Evolutionary conservation across 805 yeast genomes (phyloP).

Genomic region (Saccharomyces kudriavzevii): DNA sequence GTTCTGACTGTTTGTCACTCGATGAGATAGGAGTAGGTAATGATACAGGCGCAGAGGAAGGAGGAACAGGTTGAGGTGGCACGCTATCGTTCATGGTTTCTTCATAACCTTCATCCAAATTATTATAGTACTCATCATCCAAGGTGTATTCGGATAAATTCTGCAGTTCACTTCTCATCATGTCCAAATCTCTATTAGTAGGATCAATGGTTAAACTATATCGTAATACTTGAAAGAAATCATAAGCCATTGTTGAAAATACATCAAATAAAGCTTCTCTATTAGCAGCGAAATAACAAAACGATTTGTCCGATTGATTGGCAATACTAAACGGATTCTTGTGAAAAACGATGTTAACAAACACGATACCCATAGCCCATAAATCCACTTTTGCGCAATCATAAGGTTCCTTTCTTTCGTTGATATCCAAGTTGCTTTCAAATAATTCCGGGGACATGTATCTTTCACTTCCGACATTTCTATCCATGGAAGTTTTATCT

Average conservation of each 20-base stretch:
- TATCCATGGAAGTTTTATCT: conserved; percentile 48
- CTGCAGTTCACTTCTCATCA: conserved; percentile 52
- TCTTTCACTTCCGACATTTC: conserved; percentile 82
- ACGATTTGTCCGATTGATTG: conserved; percentile 69
- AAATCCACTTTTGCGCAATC: conserved; percentile 77
- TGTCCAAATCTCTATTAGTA: conserved; percentile 59
- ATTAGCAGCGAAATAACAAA: conserved; percentile 75
- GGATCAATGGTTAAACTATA: conserved; percentile 80
- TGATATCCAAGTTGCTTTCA: conserved; percentile 38
- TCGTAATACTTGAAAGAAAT: conserved; percentile 76
- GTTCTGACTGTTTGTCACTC: conserved; percentile 10
- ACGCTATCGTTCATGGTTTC: conserved; percentile 2
- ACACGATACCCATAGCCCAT: conserved; percentile 83
- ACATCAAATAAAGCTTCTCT: conserved; percentile 88
- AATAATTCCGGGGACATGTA: conserved; percentile 94
- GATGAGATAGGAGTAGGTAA: conserved; percentile 26
- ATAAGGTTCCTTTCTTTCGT: conserved; percentile 45
- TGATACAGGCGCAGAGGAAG: conserved; percentile 28
- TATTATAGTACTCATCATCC: conserved; percentile 59
- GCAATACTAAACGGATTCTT: conserved; percentile 83
- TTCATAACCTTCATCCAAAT: conserved; percentile 31
- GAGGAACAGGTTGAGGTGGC: conserved; percentile 21
- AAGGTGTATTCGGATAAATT: conserved; percentile 64
- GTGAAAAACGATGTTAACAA: conserved; percentile 78
- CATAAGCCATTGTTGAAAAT: conserved; percentile 81